Base-by-base conservation (phyloP, 495 filamentous ascomycete species). In the Penicillium bovifimosum region DNA sequence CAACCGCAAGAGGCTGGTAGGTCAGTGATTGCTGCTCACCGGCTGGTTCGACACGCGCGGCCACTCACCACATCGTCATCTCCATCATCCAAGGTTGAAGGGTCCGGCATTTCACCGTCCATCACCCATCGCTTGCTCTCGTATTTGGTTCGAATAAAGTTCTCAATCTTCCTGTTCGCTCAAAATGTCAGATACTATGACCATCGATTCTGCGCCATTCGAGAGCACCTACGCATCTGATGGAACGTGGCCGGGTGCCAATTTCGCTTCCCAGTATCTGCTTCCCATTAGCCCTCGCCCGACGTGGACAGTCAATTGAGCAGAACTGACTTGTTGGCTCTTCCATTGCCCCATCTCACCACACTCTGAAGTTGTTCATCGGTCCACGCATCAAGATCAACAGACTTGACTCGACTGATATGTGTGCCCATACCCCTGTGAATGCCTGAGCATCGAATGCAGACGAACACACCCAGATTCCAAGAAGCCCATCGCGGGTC, bases 401-500 rank as follows among this genome's bases (percentile, higher is more conserved):
- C 93, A 3, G 91, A 96, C 68, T 97, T 97, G 63, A 98, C 95
- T 67, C 89, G 81, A 67, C 90, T 96, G 65, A 98, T 96, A 74
- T 98, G 93, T 39, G 93, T 97, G 62, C 93, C 93, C 90, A 98
- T 96, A 39, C 91, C 90, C 60, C 93, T 86, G 72, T 98, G 93
- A 62, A 98, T 96, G 57, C 93, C 93, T 8, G 95, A 97, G 68
- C 93, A 98, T 52, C 92, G 87, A 64, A 98, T 97, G 72, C 93
- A 98, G 58, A 98, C 76, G 65, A 98, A 98, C 59, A 97, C 84
- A 47, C 91, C 91, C 47, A 96, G 69, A 65, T 96, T 96, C 91
- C 93, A 97, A 60, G 89, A 95, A 2, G 95, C 93, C 93, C 93
- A 98, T 85, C 95, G 82, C 53, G 93, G 95, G 73, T 95, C 90